A percentile compares a stretch with the other conserved stretches of the same genome.
Evolutionary conservation across 306 rosid genomes (phyloP).

Genomic region (Malus fusca): DNA sequence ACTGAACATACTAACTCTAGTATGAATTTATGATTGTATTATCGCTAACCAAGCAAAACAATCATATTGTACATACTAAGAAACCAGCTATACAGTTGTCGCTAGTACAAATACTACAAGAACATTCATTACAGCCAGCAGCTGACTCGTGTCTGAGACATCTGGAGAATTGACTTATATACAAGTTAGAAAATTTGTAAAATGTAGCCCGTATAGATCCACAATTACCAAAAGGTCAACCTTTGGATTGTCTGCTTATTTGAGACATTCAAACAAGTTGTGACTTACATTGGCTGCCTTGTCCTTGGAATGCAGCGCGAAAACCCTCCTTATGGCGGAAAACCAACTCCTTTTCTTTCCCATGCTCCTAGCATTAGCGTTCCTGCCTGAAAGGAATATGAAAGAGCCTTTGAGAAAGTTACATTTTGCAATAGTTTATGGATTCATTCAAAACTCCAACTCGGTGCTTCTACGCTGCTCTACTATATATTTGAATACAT

Average conservation of each 20-base stretch:
- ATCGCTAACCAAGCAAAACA: not conserved
- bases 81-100: not conserved
- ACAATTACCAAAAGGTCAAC: not conserved
- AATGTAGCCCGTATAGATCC: not conserved
- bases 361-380: conserved; percentile 83
- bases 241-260: not conserved
- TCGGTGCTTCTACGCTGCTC: not conserved
- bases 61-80: not conserved
- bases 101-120: not conserved
- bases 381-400: conserved; percentile 34
- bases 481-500: not conserved
- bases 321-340: conserved; percentile 83
- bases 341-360: conserved; percentile 97
- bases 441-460: not conserved
- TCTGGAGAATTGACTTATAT: not conserved
- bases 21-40: not conserved
- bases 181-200: not conserved
- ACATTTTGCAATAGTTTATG: not conserved
- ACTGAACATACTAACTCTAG: not conserved
- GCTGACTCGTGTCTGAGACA: not conserved
- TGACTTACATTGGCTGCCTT: conserved; percentile 44
- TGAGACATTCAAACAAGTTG: not conserved
- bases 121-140: not conserved
- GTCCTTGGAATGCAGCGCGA: conserved; percentile 74
- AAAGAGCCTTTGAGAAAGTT: conserved; percentile 11